These are phyloP conservation scores for Begonia masoniana DNA, from an alignment of 306 rosid genomes.

Conservation along the genomic window DNA sequence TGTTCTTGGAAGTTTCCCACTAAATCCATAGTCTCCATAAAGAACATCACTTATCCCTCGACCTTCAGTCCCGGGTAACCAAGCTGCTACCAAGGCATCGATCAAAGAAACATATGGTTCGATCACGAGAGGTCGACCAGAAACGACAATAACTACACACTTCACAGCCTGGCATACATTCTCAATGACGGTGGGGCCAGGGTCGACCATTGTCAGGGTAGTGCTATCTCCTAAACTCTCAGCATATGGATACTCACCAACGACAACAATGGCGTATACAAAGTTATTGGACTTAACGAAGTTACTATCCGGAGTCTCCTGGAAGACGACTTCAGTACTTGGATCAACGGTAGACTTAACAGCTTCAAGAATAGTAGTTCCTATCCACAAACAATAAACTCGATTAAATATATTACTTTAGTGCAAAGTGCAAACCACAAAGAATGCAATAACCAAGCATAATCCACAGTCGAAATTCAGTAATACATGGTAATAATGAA, in stretches of 20 bases:
- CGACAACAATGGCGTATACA: slow-evolving; percentile 64
- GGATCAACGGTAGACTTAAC: slow-evolving; percentile 55
- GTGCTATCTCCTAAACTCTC: slow-evolving; percentile 71
- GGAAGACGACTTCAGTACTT: slow-evolving; percentile 45
- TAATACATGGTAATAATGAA: not conserved
- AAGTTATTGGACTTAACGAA: slow-evolving; percentile 59
- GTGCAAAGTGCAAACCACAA: not conserved
- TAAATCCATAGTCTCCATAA: slow-evolving; percentile 75
- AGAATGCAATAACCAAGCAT: too few species aligned
- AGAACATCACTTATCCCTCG: slow-evolving; percentile 82
- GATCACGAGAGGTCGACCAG: slow-evolving; percentile 79
- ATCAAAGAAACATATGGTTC: slow-evolving; percentile 60
- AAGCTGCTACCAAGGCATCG: slow-evolving; percentile 74
- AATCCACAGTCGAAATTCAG: too few species aligned
- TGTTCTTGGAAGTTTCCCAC: slow-evolving; percentile 79
- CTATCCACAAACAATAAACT: slow-evolving; percentile 27
- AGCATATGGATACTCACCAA: slow-evolving; percentile 79
- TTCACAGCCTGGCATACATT: slow-evolving; percentile 54
- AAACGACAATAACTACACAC: slow-evolving; percentile 59
- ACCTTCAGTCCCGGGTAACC: slow-evolving; percentile 94
- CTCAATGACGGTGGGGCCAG: slow-evolving; percentile 53
- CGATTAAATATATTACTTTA: not conserved
- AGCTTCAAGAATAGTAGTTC: slow-evolving; percentile 73
- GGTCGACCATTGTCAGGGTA: slow-evolving; percentile 48
- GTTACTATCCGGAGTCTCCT: slow-evolving; percentile 50